phyloP scores from a whole-genome alignment of 208 protist genomes.

The Crithidia fasciculata region DNA sequence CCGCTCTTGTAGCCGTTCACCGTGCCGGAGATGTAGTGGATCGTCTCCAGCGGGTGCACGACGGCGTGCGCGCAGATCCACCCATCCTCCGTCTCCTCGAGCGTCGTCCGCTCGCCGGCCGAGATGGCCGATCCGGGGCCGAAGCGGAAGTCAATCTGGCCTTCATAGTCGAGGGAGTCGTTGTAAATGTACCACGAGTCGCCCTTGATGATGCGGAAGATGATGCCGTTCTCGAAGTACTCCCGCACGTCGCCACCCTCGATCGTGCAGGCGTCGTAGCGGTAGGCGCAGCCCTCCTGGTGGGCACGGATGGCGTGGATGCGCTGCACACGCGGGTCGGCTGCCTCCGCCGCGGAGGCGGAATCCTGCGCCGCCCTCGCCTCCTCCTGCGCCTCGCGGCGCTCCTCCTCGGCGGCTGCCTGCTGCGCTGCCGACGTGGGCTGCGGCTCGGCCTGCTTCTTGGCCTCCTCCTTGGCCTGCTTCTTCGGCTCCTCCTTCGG shows the following conservation, averaged over 20 bases:
- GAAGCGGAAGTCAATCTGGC: constrained; percentile 66
- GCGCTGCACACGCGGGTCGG: constrained; percentile 4
- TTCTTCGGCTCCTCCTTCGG: background rate
- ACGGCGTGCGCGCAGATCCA: constrained; percentile 39
- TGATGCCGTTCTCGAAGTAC: constrained; percentile 55
- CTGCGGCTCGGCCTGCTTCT: constrained; percentile 12
- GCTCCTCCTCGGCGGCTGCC: background rate
- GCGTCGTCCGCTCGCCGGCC: constrained; percentile 26
- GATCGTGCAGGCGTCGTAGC: constrained; percentile 34
- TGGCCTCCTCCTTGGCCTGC: background rate
- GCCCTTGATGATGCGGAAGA: constrained; percentile 62
- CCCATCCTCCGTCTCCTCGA: constrained; percentile 38
- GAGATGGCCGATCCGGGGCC: constrained; percentile 41
- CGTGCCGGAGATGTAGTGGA: constrained; percentile 44
- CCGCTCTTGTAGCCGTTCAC: constrained; percentile 42
- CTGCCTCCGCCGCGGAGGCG: background rate
- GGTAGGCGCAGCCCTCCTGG: constrained; percentile 7
- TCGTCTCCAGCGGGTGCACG: constrained; percentile 65
- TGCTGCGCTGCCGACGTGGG: background rate
- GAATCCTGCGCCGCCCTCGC: background rate
- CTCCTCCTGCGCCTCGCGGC: background rate
- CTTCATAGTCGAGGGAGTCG: constrained; percentile 75
- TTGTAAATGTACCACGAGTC: constrained; percentile 75
- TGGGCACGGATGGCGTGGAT: constrained; percentile 9
- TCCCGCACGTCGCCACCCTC: constrained; percentile 42